Evolutionary conservation across 148 eudicot species (phyloP), one percentile per base, ranked within the genome.

Genomic region (Vaccinium vitisidaea): DNA sequence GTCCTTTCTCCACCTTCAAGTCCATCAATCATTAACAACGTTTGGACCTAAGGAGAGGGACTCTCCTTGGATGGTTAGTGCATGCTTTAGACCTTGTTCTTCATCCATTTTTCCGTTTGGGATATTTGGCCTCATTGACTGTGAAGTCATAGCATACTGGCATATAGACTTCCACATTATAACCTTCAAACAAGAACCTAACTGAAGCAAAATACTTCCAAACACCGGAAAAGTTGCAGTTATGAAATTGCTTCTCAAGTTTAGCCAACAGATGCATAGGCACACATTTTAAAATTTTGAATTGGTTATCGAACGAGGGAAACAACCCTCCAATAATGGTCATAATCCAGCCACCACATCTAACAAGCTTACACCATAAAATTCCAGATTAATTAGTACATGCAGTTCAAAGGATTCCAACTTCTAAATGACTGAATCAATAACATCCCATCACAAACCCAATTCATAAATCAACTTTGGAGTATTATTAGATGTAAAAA

Each of bases 341-440:
- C 80, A 7, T 79, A 54, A 56, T 50, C 43, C 23, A 39, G 25
- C n/a, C 49, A 81, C 14, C 39, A 67, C 4, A 67, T 30, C 59
- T 27, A 82, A 30, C 63, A 82, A 81, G 56, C 55, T 65, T 67
- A 82, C 53, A 59, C 79, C 36, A 82, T 71, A n/a, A 32, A 70
- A 49, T 25, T 2, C 5, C 19, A 52, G n/a, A 5, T 70, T 30
- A 15, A 2, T 25, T 8, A 82, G 78, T 8, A 25, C 55, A 69
- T 27, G 15, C 14, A 46, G 48, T 11, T 12, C 4, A 5, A 53
- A n/a, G n/a, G 23, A 15, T 13, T 14, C 8, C 12, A 25, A 46
- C 32, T 84, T 79, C 53, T 16, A 78, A 23, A 50, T 15, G 8
- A 63, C 46, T 49, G 16, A 79, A 84, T 56, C 49, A 74, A 77